phyloP scores from a whole-genome alignment of 2,329 filamentous ascomycete genomes.

The Beauveria australis region DNA sequence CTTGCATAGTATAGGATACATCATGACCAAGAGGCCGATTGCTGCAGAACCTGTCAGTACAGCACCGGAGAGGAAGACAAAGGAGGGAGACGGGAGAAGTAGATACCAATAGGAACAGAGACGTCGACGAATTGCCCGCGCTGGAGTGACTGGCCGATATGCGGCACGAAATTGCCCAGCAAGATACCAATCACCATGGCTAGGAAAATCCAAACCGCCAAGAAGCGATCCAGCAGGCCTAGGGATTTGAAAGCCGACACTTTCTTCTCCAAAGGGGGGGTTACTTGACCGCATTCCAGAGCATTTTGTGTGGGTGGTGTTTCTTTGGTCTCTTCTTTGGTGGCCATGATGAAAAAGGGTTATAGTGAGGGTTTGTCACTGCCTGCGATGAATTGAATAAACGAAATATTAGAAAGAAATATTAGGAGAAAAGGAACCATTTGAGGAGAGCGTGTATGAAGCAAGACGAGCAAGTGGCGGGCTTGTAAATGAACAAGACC shows the following conservation, averaged over 20 bases:
- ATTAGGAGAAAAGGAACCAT: neutral
- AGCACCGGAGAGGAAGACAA: neutral
- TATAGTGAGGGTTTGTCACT: too few species aligned
- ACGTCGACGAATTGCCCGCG: conserved; percentile 57
- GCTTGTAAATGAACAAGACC: neutral
- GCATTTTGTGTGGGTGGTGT: neutral
- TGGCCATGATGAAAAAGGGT: neutral
- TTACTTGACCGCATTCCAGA: neutral
- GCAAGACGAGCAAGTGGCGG: neutral
- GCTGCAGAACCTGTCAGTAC: conserved; percentile 32
- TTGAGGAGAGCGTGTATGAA: neutral
- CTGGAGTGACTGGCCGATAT: conserved; percentile 49
- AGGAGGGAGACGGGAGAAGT: too few species aligned
- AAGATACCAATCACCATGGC: conserved; percentile 64
- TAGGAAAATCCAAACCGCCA: conserved; percentile 62
- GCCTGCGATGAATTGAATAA: too few species aligned
- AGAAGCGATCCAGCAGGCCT: conserved; percentile 46
- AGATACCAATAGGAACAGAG: conserved; percentile 48
- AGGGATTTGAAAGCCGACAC: conserved; percentile 38
- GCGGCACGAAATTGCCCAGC: conserved; percentile 58
- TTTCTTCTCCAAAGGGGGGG: conserved; percentile 11
- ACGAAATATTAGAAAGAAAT: neutral
- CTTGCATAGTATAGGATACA: conserved; percentile 78
- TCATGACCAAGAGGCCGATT: conserved; percentile 69
- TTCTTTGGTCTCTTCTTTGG: neutral